Evolutionary conservation across 2,329 filamentous ascomycete genomes (phyloP).

Genomic region (Fusarium proliferatum): DNA sequence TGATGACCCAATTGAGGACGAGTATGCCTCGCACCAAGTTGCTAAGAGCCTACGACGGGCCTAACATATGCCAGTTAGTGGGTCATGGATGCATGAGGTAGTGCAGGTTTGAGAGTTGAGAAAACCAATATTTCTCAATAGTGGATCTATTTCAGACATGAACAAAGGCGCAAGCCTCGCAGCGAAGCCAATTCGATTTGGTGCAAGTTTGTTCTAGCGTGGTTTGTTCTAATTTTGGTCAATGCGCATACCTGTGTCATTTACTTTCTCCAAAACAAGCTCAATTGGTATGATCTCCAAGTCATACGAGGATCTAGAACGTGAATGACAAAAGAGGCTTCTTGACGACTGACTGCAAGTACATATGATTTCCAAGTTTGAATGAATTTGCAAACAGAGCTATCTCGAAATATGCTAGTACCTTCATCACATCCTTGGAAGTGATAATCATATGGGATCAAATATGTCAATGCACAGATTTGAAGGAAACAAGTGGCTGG

Average conservation of each 20-base stretch:
- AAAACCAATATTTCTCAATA: conserved; percentile 22
- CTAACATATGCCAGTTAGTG: conserved; percentile 27
- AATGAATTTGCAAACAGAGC: neutral
- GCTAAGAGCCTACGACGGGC: conserved; percentile 22
- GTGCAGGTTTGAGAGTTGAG: conserved; percentile 27
- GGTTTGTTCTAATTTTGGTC: conserved; percentile 18
- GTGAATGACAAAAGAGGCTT: conserved; percentile 11
- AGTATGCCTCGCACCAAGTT: conserved; percentile 45
- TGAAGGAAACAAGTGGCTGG: neutral
- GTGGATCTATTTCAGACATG: conserved; percentile 8
- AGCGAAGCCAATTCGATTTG: conserved; percentile 6
- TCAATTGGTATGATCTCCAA: neutral
- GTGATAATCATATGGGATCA: neutral
- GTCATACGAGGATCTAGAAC: conserved; percentile 13
- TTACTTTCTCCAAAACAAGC: neutral
- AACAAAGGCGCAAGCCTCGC: conserved; percentile 2
- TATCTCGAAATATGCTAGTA: neutral
- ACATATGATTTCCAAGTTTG: neutral
- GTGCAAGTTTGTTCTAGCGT: conserved; percentile 2
- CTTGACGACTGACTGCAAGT: neutral
- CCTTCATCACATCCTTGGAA: neutral
- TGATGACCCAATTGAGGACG: conserved; percentile 42
- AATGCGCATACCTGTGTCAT: neutral
- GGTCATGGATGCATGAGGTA: conserved; percentile 17
- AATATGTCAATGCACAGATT: neutral